Base-by-base conservation (phyloP, 495 filamentous ascomycete genomes). In the Geoglossum glabrum region DNA sequence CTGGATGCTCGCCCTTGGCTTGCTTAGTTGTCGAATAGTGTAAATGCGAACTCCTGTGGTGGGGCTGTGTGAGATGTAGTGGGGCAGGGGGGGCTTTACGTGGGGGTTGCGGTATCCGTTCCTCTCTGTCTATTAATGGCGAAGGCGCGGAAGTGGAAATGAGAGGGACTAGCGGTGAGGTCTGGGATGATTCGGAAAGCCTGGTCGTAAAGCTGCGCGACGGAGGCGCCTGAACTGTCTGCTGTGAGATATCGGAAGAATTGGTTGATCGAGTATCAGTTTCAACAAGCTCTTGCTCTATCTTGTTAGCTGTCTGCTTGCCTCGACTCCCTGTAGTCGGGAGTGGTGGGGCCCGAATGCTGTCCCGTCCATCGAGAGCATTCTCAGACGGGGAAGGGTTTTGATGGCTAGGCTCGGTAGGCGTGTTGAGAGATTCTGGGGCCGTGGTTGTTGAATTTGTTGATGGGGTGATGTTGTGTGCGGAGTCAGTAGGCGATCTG, bases 11-110 rank as follows among this genome's bases (percentile, higher is more conserved):
- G 1, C 75, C 78, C 17, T 76, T 71, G 3, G 73, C 75, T 5
- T n/a, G n/a, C n/a, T n/a, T n/a, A n/a, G n/a, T n/a, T n/a, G n/a
- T n/a, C n/a, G 73, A 61, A 49, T 73, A 72, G 33, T 72, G 69
- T 54, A 70, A 65, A 5, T 71, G 73, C 17, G 66, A 66, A 49
- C 67, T 77, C 60, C 73, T 57, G 43, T 57, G 60, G 23, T 66
- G 68, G 1, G 63, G 62, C 57, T 71, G 69, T 6, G 73, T 77
- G 9, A 96, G 75, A 64, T 90, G 82, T 36, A 96, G 68, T 13
- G 90, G 90, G 17, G 87, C 84, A 31, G 90, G 90, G 7, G 90
- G 89, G 25, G 83, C 76, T 69, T 92, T 95, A 58, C 88, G 79
- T 57, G 74, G 76, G 10, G 82, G 79, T 57, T 62, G 46, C 55